These are phyloP conservation scores for Orbilia ellipsospora DNA, from an alignment of 2,329 filamentous ascomycete genomes.

Conservation along the genomic window DNA sequence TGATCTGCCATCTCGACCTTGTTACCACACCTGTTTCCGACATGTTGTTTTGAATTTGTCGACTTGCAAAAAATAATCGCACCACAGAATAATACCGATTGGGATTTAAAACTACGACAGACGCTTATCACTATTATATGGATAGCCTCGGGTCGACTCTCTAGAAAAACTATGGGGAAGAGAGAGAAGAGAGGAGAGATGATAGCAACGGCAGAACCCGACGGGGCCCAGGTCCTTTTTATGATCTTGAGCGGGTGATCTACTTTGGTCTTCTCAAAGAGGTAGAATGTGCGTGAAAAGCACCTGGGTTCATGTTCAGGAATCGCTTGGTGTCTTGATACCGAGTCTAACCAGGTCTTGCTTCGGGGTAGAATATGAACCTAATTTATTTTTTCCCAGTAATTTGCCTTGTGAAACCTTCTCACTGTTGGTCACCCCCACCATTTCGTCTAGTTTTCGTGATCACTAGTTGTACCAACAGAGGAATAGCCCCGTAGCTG, in stretches of 20 bases:
- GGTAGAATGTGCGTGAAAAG: constrained; percentile 50
- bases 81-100: background rate
- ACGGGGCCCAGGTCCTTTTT: constrained; percentile 46
- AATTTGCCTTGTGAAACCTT: constrained; percentile 54
- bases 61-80: background rate
- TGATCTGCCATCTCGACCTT: constrained; percentile 65
- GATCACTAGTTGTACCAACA: constrained; percentile 38
- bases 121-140: constrained; percentile 28
- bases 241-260: constrained; percentile 48
- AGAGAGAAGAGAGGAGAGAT: constrained; percentile 26
- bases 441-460: constrained; percentile 3
- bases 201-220: constrained; percentile 38
- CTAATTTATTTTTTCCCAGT: constrained; percentile 29
- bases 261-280: constrained; percentile 39
- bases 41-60: constrained; percentile 19
- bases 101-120: constrained; percentile 1
- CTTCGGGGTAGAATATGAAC: constrained; percentile 32
- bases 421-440: constrained; percentile 40
- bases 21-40: constrained; percentile 29
- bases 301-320: constrained; percentile 42
- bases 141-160: constrained; percentile 27
- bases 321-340: constrained; percentile 14
- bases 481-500: constrained; percentile 36
- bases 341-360: constrained; percentile 12
- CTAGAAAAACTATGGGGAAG: constrained; percentile 18